Base-by-base conservation (phyloP, 2,329 filamentous ascomycete genomes). In the Endocalyx cinctus region DNA sequence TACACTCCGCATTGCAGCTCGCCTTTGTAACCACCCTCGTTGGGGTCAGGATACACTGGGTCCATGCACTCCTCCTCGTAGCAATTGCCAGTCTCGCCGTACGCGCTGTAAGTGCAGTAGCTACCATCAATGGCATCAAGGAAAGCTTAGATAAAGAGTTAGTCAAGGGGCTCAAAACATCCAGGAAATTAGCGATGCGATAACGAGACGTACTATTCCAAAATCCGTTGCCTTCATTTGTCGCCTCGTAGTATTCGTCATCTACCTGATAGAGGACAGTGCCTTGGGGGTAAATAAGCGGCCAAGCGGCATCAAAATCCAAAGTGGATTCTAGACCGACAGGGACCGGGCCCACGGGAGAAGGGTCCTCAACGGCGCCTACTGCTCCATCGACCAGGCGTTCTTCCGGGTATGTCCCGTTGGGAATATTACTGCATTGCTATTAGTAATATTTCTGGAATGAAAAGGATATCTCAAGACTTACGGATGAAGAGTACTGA, bases 101-200 rank as follows among this genome's bases (percentile, higher is more conserved):
- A 68, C 10, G 63, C 64, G 11, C 50, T 54, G 35, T 62, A 63
- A 11, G 55, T 60, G 54, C 67, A 70, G 47, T 70, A 70, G 16
- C 60, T 63, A 31, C 63, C 63, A 40, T 67, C 64, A 11, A 67
- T 54, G 31, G 64, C 64, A 37, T 67, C 63, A 12, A 67, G 51
- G 47, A 68, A 68, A 17, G 59, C 20, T 23, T 8, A n/a, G n/a
- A n/a, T n/a, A n/a, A n/a, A n/a, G n/a, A n/a, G n/a, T n/a, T n/a
- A n/a, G n/a, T n/a, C n/a, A n/a, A n/a, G n/a, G n/a, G n/a, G n/a
- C n/a, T n/a, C n/a, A n/a, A n/a, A n/a, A n/a, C n/a, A n/a, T n/a
- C n/a, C n/a, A n/a, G n/a, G n/a, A n/a, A n/a, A n/a, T n/a, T n/a
- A n/a, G n/a, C n/a, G n/a, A n/a, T n/a, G n/a, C n/a, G n/a, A n/a